phyloP scores from a whole-genome alignment of 108 stramenopile genomes.

The Aurantiochytrium sp. region DNA sequence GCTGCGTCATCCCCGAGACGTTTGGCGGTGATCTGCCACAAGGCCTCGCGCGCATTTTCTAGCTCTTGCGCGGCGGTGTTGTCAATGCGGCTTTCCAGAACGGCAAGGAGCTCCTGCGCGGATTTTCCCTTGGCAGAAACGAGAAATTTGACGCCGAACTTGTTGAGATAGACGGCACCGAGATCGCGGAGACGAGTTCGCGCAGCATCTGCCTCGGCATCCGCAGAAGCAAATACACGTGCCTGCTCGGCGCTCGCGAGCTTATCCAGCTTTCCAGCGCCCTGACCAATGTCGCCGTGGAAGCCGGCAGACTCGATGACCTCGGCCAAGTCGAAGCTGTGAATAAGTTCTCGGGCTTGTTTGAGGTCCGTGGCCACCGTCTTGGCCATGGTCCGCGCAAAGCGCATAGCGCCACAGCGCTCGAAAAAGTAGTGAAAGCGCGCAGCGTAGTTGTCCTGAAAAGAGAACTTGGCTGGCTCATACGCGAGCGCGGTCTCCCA shows the following conservation, averaged over 20 bases:
- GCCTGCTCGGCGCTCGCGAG: background rate
- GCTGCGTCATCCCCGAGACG: background rate
- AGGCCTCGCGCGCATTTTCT: background rate
- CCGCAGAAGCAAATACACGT: background rate
- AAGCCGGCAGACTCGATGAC: conserved; percentile 9
- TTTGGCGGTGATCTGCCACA: background rate
- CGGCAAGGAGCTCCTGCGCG: background rate
- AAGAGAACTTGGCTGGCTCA: background rate
- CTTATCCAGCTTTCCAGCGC: background rate
- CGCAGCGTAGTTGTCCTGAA: background rate
- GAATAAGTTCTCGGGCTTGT: background rate
- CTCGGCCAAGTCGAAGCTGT: background rate
- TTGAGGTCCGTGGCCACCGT: background rate
- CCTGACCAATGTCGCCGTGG: background rate
- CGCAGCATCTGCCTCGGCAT: background rate
- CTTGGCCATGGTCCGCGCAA: background rate
- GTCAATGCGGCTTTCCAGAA: background rate
- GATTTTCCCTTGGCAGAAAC: conserved; percentile 10
- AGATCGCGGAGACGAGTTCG: background rate
- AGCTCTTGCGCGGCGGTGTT: background rate
- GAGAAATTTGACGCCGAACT: conserved; percentile 14
- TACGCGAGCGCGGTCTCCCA: background rate
- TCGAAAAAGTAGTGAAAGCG: conserved; percentile 15
- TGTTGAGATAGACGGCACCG: background rate
- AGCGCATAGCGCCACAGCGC: background rate